Base-by-base conservation (phyloP, 129 eudicot species). In the Gnaphalium uliginosum region DNA sequence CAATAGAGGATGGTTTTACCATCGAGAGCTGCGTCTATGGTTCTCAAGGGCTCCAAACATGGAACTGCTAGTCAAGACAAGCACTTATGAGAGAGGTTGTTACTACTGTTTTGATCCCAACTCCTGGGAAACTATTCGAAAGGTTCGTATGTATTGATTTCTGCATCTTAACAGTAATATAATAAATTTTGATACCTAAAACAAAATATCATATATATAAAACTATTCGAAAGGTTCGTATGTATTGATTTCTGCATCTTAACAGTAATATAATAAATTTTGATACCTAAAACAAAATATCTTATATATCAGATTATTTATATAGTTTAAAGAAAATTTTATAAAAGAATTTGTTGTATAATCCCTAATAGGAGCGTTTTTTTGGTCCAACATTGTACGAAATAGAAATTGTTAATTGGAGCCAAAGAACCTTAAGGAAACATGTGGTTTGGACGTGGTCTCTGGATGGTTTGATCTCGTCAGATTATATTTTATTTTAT, bases 1-100 rank as follows among this genome's bases (percentile, higher is more conserved):
- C 67, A 75, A 74, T 33, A 87, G 98, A 78, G 96, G 96, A 53
- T 92, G 98, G 98, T 83, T 92, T 74, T 92, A 82, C 73, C 96
- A 92, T 66, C 82, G 81, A 72, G 94, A 86, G 62, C 80, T 76
- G 18, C 89, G 79, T 2, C 30, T 86, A 58, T 92, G 98, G 98
- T 89, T 89, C 21, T 83, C 78, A 43, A 83, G 97, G 83, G 87
- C 80, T 30, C 81, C 87, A 24, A 88, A 89, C 66, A 79, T 85
- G 81, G 98, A 92, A 70, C 85, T 88, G 66, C 87, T 86, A 41
- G 92, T 87, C 10, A 87, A 83, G 83, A 84, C 94, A 8, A 79
- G 60, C 61, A 83, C 90, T 57, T 88, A 87, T 18, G 98, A 92
- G 79, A 85, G 96, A 81, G 96, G 96, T 57, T 84, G 87, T 79